These are phyloP conservation scores for Cucurbita ficifolia DNA, from an alignment of 306 rosid species.

Conservation along the genomic window DNA sequence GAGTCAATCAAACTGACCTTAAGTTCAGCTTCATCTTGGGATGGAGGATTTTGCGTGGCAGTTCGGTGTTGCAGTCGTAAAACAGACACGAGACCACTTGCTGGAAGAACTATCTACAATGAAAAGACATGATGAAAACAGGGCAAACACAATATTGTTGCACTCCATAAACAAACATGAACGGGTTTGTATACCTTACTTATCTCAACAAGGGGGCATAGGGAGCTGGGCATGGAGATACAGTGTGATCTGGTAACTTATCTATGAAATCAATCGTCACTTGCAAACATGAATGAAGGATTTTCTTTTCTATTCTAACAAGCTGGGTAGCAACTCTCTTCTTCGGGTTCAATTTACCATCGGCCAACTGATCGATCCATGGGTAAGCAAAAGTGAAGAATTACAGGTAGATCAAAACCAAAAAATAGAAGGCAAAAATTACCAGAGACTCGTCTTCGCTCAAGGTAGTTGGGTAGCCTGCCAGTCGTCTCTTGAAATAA, in stretches of 20 bases:
- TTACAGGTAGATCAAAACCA: background rate
- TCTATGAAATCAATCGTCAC: conserved; percentile 40
- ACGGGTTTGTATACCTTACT: conserved; percentile 10
- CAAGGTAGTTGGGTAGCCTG: conserved; percentile 80
- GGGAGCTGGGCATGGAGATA: conserved; percentile 85
- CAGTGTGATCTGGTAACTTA: conserved; percentile 63
- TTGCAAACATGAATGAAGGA: conserved; percentile 75
- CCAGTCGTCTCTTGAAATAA: conserved; percentile 65
- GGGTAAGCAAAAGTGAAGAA: conserved; percentile 9
- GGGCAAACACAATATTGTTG: background rate
- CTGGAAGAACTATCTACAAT: background rate
- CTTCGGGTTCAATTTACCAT: conserved; percentile 56
- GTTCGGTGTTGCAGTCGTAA: background rate
- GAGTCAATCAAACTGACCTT: background rate
- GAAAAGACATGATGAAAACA: background rate
- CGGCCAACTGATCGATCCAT: conserved; percentile 41
- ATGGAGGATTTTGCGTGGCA: background rate
- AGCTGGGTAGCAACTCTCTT: conserved; percentile 77
- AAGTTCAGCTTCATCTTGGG: background rate
- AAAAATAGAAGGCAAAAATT: conserved; percentile 5
- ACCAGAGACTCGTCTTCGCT: conserved; percentile 80
- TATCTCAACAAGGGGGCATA: conserved; percentile 65
- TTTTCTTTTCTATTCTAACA: conserved; percentile 72
- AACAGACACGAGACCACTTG: background rate
- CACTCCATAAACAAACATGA: background rate